Evolutionary conservation across 2,329 filamentous ascomycete genomes (phyloP), one percentile per base, ranked within the genome.

Genomic region (Hypoxylon sp.): DNA sequence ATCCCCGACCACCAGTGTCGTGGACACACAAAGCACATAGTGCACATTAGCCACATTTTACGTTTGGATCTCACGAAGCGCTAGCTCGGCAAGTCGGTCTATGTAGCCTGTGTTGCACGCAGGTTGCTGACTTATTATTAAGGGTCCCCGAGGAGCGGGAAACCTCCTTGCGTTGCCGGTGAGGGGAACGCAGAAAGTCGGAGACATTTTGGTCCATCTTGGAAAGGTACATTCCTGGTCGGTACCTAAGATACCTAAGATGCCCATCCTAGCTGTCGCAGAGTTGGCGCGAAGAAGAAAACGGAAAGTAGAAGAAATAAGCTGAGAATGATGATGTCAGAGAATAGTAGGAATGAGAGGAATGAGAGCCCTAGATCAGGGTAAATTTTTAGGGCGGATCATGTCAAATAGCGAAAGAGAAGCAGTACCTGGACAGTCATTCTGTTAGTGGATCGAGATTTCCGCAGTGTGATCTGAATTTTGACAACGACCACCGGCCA

Each of bases 1-100:
- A 78, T 77, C 73, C 64, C 61, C 66, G 72, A 54, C 69, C 56
- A 75, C 73, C 71, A 64, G 66, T 76, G 63, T 61, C 59, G 44
- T 54, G 49, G 35, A 17, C 54, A 63, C 53, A 57, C 44, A 61
- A 31, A 60, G 68, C 56, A 66, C 51, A 61, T 60, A 56, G 60
- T 46, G 51, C 63, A 72, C 71, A 72, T 68, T 72, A 71, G 61
- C 68, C 61, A 66, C 64, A 64, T 61, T 61, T 54, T 65, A 51
- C 49, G 20, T 49, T 69, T 59, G 35, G 59, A 50, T 56, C 63
- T 68, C 58, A 61, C 71, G 57, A 25, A 51, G 35, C 64, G 60
- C 66, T 46, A 71, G 42, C 64, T 65, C 69, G 69, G 69, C 69
- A 69, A 50, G 66, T 63, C 58, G 61, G 60, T 63, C 49, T 60